Evolutionary conservation across 495 filamentous ascomycete species (phyloP).

Genomic region (Glarea lozoyensis): DNA sequence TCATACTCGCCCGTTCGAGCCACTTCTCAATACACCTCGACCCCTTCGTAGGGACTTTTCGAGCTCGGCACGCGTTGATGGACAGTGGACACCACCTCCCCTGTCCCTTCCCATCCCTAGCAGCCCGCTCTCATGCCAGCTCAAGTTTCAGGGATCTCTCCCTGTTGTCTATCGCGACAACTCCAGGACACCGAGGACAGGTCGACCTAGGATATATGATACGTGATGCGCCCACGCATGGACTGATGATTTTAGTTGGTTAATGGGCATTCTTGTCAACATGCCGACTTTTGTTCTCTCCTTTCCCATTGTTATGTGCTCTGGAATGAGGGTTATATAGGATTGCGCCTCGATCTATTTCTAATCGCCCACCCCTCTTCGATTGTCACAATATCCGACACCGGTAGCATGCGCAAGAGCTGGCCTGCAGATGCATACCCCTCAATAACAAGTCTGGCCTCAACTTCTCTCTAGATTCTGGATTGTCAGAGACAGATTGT

Average conservation of each 20-base stretch:
- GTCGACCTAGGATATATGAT: constrained; percentile 14
- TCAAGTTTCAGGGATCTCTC: constrained; percentile 10
- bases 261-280: constrained; percentile 4
- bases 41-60: too few relatives aligned
- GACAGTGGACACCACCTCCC: too few relatives aligned
- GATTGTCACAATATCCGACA: background rate
- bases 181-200: constrained; percentile 7
- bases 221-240: constrained; percentile 14
- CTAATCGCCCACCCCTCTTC: background rate
- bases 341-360: constrained; percentile 7
- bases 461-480: background rate
- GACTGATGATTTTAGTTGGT: constrained; percentile 9
- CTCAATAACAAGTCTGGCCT: background rate
- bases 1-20: too few relatives aligned
- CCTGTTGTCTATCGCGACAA: constrained; percentile 16
- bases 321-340: constrained; percentile 14
- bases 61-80: too few relatives aligned
- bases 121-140: constrained; percentile 3
- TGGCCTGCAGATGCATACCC: constrained; percentile 10
- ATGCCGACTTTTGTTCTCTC: background rate
- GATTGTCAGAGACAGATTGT: background rate
- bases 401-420: background rate
- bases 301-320: constrained; percentile 5
- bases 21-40: too few relatives aligned
- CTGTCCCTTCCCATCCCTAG: constrained; percentile 11